These are phyloP conservation scores for Yarrowia sp. DNA, from an alignment of 805 yeast species.

Conservation along the genomic window DNA sequence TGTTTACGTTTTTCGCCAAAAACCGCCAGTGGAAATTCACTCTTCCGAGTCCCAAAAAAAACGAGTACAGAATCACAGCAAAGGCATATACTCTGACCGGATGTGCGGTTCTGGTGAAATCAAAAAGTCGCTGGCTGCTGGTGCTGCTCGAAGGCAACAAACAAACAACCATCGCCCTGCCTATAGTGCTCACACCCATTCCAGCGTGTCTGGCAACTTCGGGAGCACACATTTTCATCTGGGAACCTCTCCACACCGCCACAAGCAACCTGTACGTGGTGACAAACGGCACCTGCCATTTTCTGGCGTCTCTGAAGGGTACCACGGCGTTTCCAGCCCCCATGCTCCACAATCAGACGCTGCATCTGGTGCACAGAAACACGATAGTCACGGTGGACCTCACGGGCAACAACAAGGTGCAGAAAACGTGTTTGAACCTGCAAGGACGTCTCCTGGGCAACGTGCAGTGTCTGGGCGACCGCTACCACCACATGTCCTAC, in stretches of 20 bases:
- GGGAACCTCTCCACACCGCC: conserved; percentile 25
- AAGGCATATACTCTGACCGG: conserved; percentile 15
- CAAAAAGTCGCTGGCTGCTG: conserved; percentile 6
- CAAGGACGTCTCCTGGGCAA: conserved; percentile 19
- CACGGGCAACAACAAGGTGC: conserved; percentile 4
- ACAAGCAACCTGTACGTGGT: conserved; percentile 19
- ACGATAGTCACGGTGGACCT: conserved; percentile 20
- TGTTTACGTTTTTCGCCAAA: conserved; percentile 7
- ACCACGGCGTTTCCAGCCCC: conserved; percentile 28
- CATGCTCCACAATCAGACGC: conserved; percentile 16
- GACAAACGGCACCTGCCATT: conserved; percentile 17
- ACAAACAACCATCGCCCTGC: conserved; percentile 11
- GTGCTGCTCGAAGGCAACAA: conserved; percentile 1
- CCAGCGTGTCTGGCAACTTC: conserved; percentile 13
- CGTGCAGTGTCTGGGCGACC: conserved; percentile 28
- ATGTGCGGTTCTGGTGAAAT: conserved; percentile 15
- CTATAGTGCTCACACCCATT: neutral
- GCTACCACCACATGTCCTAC: conserved; percentile 22
- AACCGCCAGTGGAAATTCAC: conserved; percentile 13
- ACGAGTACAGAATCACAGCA: conserved; percentile 25
- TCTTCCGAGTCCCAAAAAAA: conserved; percentile 12
- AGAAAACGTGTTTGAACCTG: conserved; percentile 7
- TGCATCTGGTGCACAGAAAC: conserved; percentile 9
- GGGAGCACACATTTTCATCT: conserved; percentile 20
- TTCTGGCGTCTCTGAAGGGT: conserved; percentile 11